phyloP scores from a whole-genome alignment of 2,329 filamentous ascomycete genomes.

The Neofusicoccum kwambonambiense region DNA sequence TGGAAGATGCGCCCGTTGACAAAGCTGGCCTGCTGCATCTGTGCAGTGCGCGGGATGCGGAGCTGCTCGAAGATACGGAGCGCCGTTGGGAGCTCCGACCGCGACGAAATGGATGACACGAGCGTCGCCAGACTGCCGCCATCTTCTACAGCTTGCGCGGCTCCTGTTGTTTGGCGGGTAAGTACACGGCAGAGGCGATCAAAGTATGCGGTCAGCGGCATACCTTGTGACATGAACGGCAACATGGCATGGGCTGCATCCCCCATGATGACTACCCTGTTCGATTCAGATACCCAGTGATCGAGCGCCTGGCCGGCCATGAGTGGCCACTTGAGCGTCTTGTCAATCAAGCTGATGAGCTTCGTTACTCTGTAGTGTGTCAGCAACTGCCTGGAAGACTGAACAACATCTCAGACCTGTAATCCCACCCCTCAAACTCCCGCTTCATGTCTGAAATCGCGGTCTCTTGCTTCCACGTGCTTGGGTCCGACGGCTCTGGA shows the following conservation, averaged over 20 bases:
- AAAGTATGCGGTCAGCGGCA: neutral
- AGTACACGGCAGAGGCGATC: neutral
- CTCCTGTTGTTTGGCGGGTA: constrained; percentile 27
- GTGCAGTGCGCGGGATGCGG: constrained; percentile 33
- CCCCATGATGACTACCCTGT: constrained; percentile 24
- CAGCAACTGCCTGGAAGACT: constrained; percentile 19
- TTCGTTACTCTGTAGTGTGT: constrained; percentile 22
- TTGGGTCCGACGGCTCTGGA: constrained; percentile 58
- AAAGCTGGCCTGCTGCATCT: constrained; percentile 47
- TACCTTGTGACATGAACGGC: constrained; percentile 34
- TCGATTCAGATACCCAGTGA: constrained; percentile 21
- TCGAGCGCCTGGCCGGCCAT: constrained; percentile 20
- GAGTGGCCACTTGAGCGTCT: constrained; percentile 26
- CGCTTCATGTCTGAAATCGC: constrained; percentile 59
- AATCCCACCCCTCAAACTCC: constrained; percentile 63
- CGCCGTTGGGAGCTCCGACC: constrained; percentile 29
- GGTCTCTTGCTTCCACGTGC: constrained; percentile 51
- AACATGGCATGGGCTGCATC: constrained; percentile 28
- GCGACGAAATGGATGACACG: constrained; percentile 29
- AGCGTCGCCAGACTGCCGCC: constrained; percentile 59
- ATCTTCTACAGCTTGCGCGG: constrained; percentile 66
- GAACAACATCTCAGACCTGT: constrained; percentile 42
- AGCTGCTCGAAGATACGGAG: constrained; percentile 41
- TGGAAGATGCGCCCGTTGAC: constrained; percentile 52
- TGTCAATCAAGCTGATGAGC: constrained; percentile 27